A percentile compares a stretch with the other conserved stretches of the same genome.
Conservation (phyloP, 2,329 filamentous ascomycete genomes). For the Fusarium palustre region DNA sequence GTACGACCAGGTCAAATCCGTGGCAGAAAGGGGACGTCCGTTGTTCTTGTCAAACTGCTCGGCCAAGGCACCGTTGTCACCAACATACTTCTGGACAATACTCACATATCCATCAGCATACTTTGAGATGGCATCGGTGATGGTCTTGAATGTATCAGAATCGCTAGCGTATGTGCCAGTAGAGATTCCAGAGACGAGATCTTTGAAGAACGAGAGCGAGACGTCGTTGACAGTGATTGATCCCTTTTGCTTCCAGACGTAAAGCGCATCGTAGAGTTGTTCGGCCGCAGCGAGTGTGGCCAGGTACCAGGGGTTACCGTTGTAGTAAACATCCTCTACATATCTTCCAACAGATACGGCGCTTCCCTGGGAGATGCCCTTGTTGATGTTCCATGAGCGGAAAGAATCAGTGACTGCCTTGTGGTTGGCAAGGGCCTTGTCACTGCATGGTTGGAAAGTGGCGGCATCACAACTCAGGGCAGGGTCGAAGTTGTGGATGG, state of each 20-base stretch:
- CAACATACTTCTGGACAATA: constrained; percentile 72
- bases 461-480: constrained; percentile 71
- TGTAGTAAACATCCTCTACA: constrained; percentile 78
- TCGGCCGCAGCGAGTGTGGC: constrained; percentile 82
- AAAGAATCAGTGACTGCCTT: constrained; percentile 82
- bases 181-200: constrained; percentile 68
- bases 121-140: constrained; percentile 67
- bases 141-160: constrained; percentile 62
- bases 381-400: constrained; percentile 78
- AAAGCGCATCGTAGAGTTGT: constrained; percentile 80
- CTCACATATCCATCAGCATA: constrained; percentile 72
- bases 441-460: constrained; percentile 83
- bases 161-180: constrained; percentile 70
- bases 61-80: constrained; percentile 70
- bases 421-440: constrained; percentile 77
- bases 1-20: constrained; percentile 80
- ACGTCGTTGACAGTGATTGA: constrained; percentile 72
- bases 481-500: constrained; percentile 78
- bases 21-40: constrained; percentile 69
- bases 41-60: constrained; percentile 72
- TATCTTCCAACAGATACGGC: constrained; percentile 76
- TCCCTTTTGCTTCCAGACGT: constrained; percentile 74
- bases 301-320: constrained; percentile 86
- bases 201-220: constrained; percentile 78
- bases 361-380: constrained; percentile 67